These are phyloP conservation scores for Trametes coccinea DNA, from an alignment of 768 basidiomycete species.

Conservation along the genomic window DNA sequence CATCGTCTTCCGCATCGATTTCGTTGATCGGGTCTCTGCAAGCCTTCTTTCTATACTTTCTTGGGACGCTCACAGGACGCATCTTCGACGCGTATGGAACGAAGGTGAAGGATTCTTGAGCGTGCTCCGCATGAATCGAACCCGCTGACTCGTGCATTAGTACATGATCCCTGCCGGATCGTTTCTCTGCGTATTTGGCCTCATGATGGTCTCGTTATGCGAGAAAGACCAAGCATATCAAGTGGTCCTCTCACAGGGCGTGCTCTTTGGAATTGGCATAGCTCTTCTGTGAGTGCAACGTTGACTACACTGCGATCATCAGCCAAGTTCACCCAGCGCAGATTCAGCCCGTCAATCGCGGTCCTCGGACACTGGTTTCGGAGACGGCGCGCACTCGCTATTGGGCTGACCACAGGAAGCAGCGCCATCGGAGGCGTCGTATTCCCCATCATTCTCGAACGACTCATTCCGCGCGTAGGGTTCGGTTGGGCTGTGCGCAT, in stretches of 20 bases:
- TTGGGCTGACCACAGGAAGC: slow-evolving; percentile 40
- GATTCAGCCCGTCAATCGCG: slow-evolving; percentile 36
- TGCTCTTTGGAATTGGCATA: slow-evolving; percentile 33
- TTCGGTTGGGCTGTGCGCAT: slow-evolving; percentile 36
- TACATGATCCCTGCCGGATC: slow-evolving; percentile 27
- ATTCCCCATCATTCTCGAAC: slow-evolving; percentile 55
- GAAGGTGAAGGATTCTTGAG: slow-evolving; percentile 12
- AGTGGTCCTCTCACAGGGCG: slow-evolving; percentile 33
- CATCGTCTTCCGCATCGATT: slow-evolving; percentile 30
- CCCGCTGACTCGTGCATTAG: slow-evolving; percentile 1
- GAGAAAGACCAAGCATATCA: slow-evolving; percentile 32
- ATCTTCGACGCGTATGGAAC: slow-evolving; percentile 33
- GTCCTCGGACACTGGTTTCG: slow-evolving; percentile 40
- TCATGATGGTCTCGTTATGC: slow-evolving; percentile 33
- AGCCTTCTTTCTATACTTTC: slow-evolving; percentile 29
- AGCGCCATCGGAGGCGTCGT: slow-evolving; percentile 49
- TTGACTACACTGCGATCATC: neutral
- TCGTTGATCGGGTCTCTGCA: slow-evolving; percentile 33
- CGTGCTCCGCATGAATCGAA: no score
- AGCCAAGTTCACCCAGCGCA: neutral
- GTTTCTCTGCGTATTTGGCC: slow-evolving; percentile 27
- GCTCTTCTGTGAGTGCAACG: slow-evolving; percentile 25
- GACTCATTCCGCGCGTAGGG: slow-evolving; percentile 34
- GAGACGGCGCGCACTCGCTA: slow-evolving; percentile 36
- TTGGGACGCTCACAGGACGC: slow-evolving; percentile 27